phyloP scores from a whole-genome alignment of 495 filamentous ascomycete genomes.

The Coniosporium apollinis region DNA sequence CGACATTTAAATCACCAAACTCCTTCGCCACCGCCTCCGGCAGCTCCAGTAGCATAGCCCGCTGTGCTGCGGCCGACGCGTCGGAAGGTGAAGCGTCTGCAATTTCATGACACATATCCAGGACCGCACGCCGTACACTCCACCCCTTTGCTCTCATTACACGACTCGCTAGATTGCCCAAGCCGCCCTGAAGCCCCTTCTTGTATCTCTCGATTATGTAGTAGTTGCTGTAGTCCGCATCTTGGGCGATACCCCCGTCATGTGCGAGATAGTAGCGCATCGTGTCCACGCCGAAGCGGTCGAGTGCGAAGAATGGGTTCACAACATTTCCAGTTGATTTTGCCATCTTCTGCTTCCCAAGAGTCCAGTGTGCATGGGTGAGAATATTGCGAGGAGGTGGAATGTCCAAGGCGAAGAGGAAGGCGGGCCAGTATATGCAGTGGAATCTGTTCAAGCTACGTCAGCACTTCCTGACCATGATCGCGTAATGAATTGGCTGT shows the following conservation, averaged over 20 bases:
- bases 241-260: slow-evolving; percentile 55
- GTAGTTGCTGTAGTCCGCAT: slow-evolving; percentile 70
- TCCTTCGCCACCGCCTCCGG: slow-evolving; percentile 28
- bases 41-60: slow-evolving; percentile 13
- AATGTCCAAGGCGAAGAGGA: slow-evolving; percentile 76
- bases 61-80: no score
- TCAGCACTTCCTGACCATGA: no score
- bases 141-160: slow-evolving; percentile 50
- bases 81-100: no score
- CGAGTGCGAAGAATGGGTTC: slow-evolving; percentile 82
- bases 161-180: slow-evolving; percentile 66
- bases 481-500: background rate
- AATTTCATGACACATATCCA: no score
- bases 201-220: slow-evolving; percentile 62
- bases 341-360: slow-evolving; percentile 81
- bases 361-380: slow-evolving; percentile 88
- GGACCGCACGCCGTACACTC: slow-evolving; percentile 40
- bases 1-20: slow-evolving; percentile 51
- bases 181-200: slow-evolving; percentile 49
- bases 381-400: slow-evolving; percentile 69
- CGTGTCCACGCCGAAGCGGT: slow-evolving; percentile 71
- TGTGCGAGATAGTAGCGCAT: slow-evolving; percentile 77
- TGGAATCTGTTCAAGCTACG: no score
- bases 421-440: slow-evolving; percentile 93
- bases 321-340: slow-evolving; percentile 91